Base-by-base conservation (phyloP, 1,284 basidiomycete genomes). In the Rhodotorula sp. region DNA sequence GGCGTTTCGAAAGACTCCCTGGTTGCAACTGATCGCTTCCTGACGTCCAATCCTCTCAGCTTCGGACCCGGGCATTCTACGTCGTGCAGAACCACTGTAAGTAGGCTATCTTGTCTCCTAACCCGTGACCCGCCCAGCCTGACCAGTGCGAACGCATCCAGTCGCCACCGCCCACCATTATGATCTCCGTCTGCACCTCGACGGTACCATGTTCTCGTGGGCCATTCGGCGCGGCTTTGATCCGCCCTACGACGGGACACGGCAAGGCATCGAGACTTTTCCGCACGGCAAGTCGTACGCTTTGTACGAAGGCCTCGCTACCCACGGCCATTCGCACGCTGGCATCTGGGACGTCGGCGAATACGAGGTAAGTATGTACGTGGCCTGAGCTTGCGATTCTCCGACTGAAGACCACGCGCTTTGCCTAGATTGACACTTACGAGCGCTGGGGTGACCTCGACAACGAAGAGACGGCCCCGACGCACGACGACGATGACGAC, bases 131-230 rank as follows among this genome's bases (percentile, higher is more conserved):
- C 45, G 45, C 12, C 10, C 45, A 14, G 20, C 24, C 49, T 12
- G 15, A 54, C 22, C 22, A 18, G 26, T 18, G 18, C 44, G 20
- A 24, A 30, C 24, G 20, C 56, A 37, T 1, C 15, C 57, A 69
- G 67, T 60, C 54, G 71, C 71, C 6, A 70, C 71, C 3, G 22
- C 26, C 20, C 49, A 64, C 6, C 71, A 73, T 46, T 67, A 37
- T 44, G 71, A 73, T 46, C 57, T 73, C 18, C 68, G 71, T 29
- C 42, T 73, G 12, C 71, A 73, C 29, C 66, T 70, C 46, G 66
- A 70, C 60, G 68, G 62, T 30, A 4, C 8, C 7, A 67, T 63
- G 6, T 26, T 60, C 26, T 65, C 62, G 5, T 73, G 62, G 54
- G 68, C 66, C 7, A 65, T 73, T 42, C 71, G 68, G n/a, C 61